phyloP scores from a whole-genome alignment of 192 early-diverging fungal genomes.

The Pilaira anomala region DNA sequence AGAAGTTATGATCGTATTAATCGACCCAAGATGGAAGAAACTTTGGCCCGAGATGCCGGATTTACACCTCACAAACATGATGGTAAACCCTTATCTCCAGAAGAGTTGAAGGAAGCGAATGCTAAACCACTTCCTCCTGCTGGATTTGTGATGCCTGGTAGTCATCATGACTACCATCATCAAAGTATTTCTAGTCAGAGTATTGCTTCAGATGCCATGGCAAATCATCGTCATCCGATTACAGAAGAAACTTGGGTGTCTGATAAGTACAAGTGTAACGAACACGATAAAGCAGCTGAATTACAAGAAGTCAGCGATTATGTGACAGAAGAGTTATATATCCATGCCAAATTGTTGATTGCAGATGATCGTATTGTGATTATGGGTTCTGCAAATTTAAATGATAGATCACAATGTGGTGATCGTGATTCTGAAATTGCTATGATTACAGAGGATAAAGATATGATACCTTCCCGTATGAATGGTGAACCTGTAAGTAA shows the following conservation, averaged over 20 bases:
- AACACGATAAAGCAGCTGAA: not conserved
- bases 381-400: constrained; percentile 86
- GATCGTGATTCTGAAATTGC: constrained; percentile 87
- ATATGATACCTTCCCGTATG: constrained; percentile 67
- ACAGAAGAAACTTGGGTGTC: not conserved
- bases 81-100: not conserved
- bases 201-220: constrained; percentile 10
- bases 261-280: not conserved
- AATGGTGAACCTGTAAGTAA: constrained; percentile 54
- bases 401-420: constrained; percentile 85
- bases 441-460: constrained; percentile 72
- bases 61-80: not conserved
- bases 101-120: not conserved
- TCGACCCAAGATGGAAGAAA: constrained; percentile 15
- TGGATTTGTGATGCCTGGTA: constrained; percentile 1
- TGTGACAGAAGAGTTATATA: constrained; percentile 82
- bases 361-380: constrained; percentile 83
- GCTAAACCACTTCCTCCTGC: constrained; percentile 12
- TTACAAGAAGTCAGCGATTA: constrained; percentile 33
- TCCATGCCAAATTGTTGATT: constrained; percentile 87
- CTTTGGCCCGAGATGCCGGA: constrained; percentile 27
- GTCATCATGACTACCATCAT: no score
- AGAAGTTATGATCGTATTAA: constrained; percentile 74
- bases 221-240: not conserved
- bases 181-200: no score